phyloP scores from a whole-genome alignment of 148 eudicot genomes.

The Heliosperma pusillum region DNA sequence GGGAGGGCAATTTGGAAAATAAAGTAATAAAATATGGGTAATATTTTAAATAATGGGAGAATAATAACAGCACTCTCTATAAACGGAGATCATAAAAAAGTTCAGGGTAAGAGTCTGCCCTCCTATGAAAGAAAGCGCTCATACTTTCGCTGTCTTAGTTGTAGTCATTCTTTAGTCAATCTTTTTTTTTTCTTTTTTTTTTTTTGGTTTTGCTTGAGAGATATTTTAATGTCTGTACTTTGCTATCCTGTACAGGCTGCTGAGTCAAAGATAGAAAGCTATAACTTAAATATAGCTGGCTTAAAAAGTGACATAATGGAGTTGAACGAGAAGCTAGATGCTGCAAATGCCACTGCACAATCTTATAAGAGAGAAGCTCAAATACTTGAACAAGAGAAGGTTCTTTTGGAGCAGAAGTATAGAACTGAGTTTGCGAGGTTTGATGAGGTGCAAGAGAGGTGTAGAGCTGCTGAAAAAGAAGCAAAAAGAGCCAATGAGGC shows the following conservation, averaged over 20 bases:
- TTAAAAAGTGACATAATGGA: constrained; percentile 54
- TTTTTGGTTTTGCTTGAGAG: too few relatives aligned
- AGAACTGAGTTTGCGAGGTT: constrained; percentile 62
- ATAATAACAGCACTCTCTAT: too few relatives aligned
- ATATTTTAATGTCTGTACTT: too few relatives aligned
- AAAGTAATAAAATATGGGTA: not conserved
- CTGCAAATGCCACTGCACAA: constrained; percentile 54
- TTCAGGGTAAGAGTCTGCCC: too few relatives aligned
- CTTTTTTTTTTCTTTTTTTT: too few relatives aligned
- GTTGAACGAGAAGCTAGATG: constrained; percentile 55
- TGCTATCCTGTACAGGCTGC: constrained; percentile 47
- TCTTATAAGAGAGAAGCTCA: constrained; percentile 79
- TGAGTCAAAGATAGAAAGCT: constrained; percentile 65
- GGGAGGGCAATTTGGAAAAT: not conserved
- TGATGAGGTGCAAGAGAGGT: constrained; percentile 78
- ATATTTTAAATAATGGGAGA: too few relatives aligned
- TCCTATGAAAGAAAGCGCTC: too few relatives aligned
- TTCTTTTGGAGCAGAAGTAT: constrained; percentile 77
- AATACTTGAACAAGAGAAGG: constrained; percentile 74
- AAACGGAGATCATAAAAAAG: too few relatives aligned
- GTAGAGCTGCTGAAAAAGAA: constrained; percentile 79
- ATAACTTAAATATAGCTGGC: constrained; percentile 43
- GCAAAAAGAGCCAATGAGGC: constrained; percentile 79
- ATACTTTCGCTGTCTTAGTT: too few relatives aligned
- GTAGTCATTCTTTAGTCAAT: too few relatives aligned